Evolutionary conservation across 331 rosid genomes (phyloP), one percentile per base, ranked within the genome.

Genomic region (Quercus tomentella): DNA sequence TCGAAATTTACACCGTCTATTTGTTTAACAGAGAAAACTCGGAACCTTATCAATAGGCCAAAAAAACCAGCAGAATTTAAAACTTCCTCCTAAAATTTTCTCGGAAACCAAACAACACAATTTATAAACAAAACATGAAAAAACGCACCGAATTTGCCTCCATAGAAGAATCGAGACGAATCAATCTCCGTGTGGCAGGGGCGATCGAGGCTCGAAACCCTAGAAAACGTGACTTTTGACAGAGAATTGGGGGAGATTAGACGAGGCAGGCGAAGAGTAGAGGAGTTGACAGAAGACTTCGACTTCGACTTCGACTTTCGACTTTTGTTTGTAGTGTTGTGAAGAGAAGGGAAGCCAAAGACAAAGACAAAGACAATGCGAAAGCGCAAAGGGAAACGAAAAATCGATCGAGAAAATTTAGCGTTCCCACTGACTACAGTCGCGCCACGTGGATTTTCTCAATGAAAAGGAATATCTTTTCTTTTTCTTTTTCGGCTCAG

Each of bases 171-270:
- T 75, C 25, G 43, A 14, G 30, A 17, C 33, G 45, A 26, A 43
- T 52, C 25, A 18, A 66, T 56, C 77, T 6, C 12, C 43, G 30
- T 49, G 81, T 49, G 70, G 37, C 6, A 33, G 7, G 0, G 35
- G 1, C 72, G 82, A 78, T 79, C 73, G 81, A 75, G 80, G 80
- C 62, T 28, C 58, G 18, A 56, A 89, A 89, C 89, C 93, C 92
- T 86, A 87, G 85, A 16, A 30, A 41, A 63, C 18, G 41, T 0
- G 79, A 63, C 9, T 16, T 63, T 41, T 0, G 0, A 37, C 1
- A 6, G 49, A 41, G 21, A 56, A 41, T 41, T 41, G n/a, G 16
- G 69, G 58, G 57, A 18, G 78, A 61, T 49, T 31, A 49, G 71
- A 76, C 71, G 74, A 80, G 30, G 31, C 5, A 35, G 56, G 41